These are phyloP conservation scores for Xylaria sp. DNA, from an alignment of 2,329 filamentous ascomycete genomes.

Conservation along the genomic window DNA sequence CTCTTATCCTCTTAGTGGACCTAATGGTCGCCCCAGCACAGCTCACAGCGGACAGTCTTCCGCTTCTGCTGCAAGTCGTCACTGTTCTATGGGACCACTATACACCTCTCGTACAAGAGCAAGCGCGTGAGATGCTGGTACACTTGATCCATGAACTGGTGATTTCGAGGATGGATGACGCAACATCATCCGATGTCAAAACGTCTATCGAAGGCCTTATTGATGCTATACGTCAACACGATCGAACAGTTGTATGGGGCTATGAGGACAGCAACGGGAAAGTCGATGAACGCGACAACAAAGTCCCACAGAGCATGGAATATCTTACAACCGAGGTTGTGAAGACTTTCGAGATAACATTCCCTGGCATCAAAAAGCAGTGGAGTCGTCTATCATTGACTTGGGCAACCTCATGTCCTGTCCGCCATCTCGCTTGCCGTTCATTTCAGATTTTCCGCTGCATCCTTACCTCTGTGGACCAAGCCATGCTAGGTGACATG, in stretches of 20 bases:
- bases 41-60: slow-evolving; percentile 77
- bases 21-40: slow-evolving; percentile 92
- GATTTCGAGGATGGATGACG: slow-evolving; percentile 76
- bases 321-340: slow-evolving; percentile 82
- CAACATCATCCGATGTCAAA: slow-evolving; percentile 65
- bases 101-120: slow-evolving; percentile 90
- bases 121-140: slow-evolving; percentile 96
- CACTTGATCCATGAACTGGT: slow-evolving; percentile 97
- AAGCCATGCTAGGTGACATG: slow-evolving; percentile 96
- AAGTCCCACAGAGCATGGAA: slow-evolving; percentile 88
- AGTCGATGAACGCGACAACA: slow-evolving; percentile 73
- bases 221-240: slow-evolving; percentile 83
- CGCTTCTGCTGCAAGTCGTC: slow-evolving; percentile 86
- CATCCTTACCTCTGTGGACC: slow-evolving; percentile 87
- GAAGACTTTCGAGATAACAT: slow-evolving; percentile 81
- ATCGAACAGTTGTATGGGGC: slow-evolving; percentile 85
- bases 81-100: slow-evolving; percentile 98
- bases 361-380: slow-evolving; percentile 84
- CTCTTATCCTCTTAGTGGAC: slow-evolving; percentile 91
- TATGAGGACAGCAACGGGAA: slow-evolving; percentile 92
- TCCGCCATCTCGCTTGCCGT: slow-evolving; percentile 90
- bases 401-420: slow-evolving; percentile 97
- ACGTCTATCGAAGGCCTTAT: slow-evolving; percentile 85
- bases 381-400: slow-evolving; percentile 90
- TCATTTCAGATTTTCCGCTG: slow-evolving; percentile 98